phyloP scores from a whole-genome alignment of 768 basidiomycete species.

The Saitozyma sp. region DNA sequence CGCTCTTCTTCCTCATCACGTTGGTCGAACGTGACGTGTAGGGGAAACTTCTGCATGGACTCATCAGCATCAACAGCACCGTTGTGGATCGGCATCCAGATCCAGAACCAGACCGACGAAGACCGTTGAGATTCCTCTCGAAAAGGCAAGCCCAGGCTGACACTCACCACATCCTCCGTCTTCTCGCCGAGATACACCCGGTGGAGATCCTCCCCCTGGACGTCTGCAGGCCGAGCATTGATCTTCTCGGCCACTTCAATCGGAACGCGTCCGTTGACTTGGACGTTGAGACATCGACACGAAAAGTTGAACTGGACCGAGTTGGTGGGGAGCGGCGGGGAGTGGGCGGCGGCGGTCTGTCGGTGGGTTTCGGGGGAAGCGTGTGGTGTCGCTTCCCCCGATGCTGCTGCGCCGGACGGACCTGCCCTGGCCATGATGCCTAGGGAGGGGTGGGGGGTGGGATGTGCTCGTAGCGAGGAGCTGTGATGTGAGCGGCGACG shows the following conservation, averaged over 20 bases:
- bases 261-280: slow-evolving; percentile 13
- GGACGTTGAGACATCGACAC: slow-evolving; percentile 36
- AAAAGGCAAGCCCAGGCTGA: too few species aligned
- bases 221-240: not conserved
- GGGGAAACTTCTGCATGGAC: slow-evolving; percentile 1
- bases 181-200: slow-evolving; percentile 12
- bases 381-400: too few species aligned
- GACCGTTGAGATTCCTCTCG: not conserved
- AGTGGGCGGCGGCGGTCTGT: not conserved
- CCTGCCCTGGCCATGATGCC: too few species aligned
- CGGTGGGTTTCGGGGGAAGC: too few species aligned
- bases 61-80: slow-evolving; percentile 24
- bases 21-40: too few species aligned
- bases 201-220: not conserved
- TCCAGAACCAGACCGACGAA: slow-evolving; percentile 1
- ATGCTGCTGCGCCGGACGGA: too few species aligned
- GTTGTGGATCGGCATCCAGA: slow-evolving; percentile 16
- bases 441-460: too few species aligned
- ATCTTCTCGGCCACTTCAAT: not conserved
- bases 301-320: slow-evolving; percentile 15
- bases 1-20: not conserved
- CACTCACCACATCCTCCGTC: slow-evolving; percentile 12
- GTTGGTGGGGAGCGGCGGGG: not conserved
- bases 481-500: too few species aligned
- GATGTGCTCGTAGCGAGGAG: too few species aligned